phyloP scores from a whole-genome alignment of 2,329 filamentous ascomycete species.

The Parafenestella ontariensis region DNA sequence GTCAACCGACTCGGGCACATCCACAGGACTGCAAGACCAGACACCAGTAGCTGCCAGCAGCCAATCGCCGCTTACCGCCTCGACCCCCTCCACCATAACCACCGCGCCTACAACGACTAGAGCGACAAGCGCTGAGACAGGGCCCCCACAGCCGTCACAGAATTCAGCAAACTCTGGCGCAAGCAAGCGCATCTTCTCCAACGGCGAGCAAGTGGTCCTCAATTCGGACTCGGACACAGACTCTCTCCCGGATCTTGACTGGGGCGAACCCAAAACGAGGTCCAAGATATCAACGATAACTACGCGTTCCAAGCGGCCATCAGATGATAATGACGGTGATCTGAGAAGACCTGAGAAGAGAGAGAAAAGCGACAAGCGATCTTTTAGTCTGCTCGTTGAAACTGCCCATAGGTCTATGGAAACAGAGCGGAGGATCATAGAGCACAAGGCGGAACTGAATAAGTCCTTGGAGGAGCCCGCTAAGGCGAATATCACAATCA shows the following conservation, averaged over 20 bases:
- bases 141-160: slow-evolving; percentile 31
- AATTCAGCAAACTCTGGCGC: slow-evolving; percentile 34
- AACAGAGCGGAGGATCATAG: slow-evolving; percentile 34
- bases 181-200: slow-evolving; percentile 62
- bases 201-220: slow-evolving; percentile 59
- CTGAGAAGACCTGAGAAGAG: slow-evolving; percentile 32
- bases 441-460: slow-evolving; percentile 37
- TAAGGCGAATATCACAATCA: slow-evolving; percentile 14
- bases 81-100: slow-evolving; percentile 5
- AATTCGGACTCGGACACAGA: slow-evolving; percentile 76
- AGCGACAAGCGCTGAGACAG: slow-evolving; percentile 3
- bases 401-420: slow-evolving; percentile 31
- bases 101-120: slow-evolving; percentile 6
- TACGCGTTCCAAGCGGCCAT: slow-evolving; percentile 16
- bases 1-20: not conserved
- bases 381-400: slow-evolving; percentile 33
- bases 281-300: slow-evolving; percentile 12
- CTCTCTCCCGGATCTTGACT: slow-evolving; percentile 58
- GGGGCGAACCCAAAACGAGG: slow-evolving; percentile 22
- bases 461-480: slow-evolving; percentile 19
- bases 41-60: not conserved
- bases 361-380: slow-evolving; percentile 16
- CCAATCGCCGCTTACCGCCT: not conserved
- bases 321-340: slow-evolving; percentile 19
- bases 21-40: not conserved